Percentiles rank a stretch among this genome's conserved stretches.
Conservation (phyloP, 1,284 basidiomycete genomes). For the Uromyces viciae-fabae region DNA sequence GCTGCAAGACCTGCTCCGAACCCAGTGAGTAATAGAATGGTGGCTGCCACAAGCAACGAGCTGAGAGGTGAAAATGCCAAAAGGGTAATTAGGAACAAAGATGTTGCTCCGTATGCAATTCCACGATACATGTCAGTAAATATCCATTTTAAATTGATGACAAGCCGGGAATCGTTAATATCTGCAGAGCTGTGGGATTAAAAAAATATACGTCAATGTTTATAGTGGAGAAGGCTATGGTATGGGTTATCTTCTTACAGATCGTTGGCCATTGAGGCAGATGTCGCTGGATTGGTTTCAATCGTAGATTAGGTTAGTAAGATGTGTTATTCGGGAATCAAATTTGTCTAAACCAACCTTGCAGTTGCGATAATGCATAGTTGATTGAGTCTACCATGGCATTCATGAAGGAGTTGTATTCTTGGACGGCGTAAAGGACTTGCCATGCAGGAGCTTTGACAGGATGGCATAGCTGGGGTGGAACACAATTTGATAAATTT, state of each 20-base stretch:
- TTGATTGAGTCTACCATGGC: constrained; percentile 31
- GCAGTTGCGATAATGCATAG: constrained; percentile 20
- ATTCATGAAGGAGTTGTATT: constrained; percentile 34
- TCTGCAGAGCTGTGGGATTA: not conserved
- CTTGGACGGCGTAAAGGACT: constrained; percentile 29
- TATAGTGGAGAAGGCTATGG: not conserved
- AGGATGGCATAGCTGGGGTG: constrained; percentile 17
- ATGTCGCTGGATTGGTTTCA: not conserved
- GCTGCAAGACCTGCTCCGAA: constrained; percentile 26
- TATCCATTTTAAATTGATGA: constrained; percentile 22
- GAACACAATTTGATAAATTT: not conserved
- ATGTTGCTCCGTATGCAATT: constrained; percentile 24
- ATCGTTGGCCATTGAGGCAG: constrained; percentile 37
- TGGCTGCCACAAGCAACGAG: not conserved
- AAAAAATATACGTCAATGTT: too few relatives aligned
- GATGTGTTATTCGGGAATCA: too few relatives aligned
- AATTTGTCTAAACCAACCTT: constrained; percentile 24
- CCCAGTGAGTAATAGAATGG: not conserved
- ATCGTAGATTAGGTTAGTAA: too few relatives aligned
- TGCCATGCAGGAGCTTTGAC: constrained; percentile 41
- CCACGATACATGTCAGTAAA: constrained; percentile 39
- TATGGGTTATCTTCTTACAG: not conserved
- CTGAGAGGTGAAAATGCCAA: not conserved
- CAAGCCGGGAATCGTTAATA: constrained; percentile 25
- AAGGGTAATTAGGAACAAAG: not conserved